Base-by-base conservation (phyloP, 2,329 filamentous ascomycete species). In the Clathrospora elynae region DNA sequence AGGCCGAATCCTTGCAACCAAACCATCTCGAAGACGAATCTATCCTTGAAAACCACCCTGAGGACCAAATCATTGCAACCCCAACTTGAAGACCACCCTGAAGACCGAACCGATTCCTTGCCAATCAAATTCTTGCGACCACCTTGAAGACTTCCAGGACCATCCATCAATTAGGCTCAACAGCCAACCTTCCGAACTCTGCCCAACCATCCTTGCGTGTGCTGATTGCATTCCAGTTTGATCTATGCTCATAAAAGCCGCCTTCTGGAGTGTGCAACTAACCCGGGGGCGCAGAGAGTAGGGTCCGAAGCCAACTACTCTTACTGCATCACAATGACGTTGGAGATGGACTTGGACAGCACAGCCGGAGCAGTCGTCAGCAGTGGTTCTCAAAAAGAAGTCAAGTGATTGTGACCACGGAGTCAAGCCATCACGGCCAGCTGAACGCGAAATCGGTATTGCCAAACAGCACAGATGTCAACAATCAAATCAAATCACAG, bases 201-300 rank as follows among this genome's bases (percentile, higher is more conserved):
- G 19, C 13, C 29, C 8, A 10, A 30, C 29, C 4, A 11, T 11
- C 7, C 13, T 14, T 32, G 29, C 14, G 10, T 14, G 4, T 6
- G 16, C 29, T 32, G 29, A 5, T 19, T 32, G 14, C 29, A 32
- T 18, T 32, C 29, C 29, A 32, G 17, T 11, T 32, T 32, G 29
- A 32, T 11, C 29, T 32, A 11, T 18, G 29, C 29, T 32, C 29
- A 18, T 18, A 32, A 14, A 11, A 32, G 29, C 29, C 29, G 29
- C 29, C 29, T 11, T 32, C 13, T 32, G 29, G 29, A 32, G 29
- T 32, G 29, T 32, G 29, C 29, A 32, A 32, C 29, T 11, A 18
- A 18, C 29, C 29, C 13, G 17, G 13, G 13, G 13, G 14, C 9
- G 14, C 14, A 10, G 8, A 18, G 29, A 10, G 24, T n/a, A 12